Evolutionary conservation across 2,329 filamentous ascomycete genomes (phyloP).

Genomic region (Berkeleyomyces rouxiae): DNA sequence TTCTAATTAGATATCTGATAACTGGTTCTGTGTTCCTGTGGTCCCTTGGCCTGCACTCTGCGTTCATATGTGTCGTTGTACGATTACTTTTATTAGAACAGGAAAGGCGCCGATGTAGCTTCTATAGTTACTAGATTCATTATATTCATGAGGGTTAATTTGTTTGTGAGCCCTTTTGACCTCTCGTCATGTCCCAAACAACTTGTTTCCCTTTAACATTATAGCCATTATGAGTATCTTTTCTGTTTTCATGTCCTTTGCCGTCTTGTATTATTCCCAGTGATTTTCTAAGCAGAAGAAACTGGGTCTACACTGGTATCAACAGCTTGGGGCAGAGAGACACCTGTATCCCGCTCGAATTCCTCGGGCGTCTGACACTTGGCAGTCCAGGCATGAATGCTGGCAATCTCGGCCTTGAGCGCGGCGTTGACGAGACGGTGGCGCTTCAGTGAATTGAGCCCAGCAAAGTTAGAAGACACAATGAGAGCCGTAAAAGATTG

Average conservation of each 20-base stretch:
- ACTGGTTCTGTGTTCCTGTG: background rate
- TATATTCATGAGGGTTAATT: background rate
- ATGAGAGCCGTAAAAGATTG: slow-evolving; percentile 44
- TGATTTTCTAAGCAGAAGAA: background rate
- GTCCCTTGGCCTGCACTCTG: background rate
- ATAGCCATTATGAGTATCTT: slow-evolving; percentile 4
- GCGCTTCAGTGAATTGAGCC: slow-evolving; percentile 62
- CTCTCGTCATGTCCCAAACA: background rate
- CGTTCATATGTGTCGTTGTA: background rate
- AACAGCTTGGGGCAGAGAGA: background rate
- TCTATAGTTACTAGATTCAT: background rate
- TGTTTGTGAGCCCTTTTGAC: background rate
- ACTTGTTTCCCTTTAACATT: background rate
- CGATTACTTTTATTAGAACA: background rate
- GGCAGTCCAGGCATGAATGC: slow-evolving; percentile 87
- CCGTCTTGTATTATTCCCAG: background rate
- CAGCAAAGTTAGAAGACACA: slow-evolving; percentile 50
- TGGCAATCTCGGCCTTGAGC: slow-evolving; percentile 73
- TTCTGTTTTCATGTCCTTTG: background rate
- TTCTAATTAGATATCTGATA: background rate
- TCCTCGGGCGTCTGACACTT: slow-evolving; percentile 87
- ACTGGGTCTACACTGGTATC: slow-evolving; percentile 19
- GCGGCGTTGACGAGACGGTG: slow-evolving; percentile 74
- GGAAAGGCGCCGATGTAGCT: too few relatives aligned
- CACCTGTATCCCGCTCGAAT: slow-evolving; percentile 50